Conservation (phyloP, 1,139 yeast species). For the Taphrina deformans region DNA sequence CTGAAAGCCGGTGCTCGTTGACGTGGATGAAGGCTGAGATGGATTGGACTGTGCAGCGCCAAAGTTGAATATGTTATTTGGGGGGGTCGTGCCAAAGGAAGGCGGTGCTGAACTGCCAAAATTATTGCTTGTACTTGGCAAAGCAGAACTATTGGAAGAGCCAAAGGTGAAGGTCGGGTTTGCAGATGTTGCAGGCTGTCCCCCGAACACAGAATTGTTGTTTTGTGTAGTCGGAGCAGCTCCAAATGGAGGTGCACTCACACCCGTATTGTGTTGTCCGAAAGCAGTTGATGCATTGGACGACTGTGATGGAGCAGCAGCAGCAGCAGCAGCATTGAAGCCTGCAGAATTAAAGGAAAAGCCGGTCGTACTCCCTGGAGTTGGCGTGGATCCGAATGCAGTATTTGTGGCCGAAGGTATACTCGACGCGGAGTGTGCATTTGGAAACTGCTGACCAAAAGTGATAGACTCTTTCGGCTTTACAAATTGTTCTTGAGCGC, state of each 20-base stretch:
- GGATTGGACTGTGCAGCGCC: not conserved
- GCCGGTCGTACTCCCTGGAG: not conserved
- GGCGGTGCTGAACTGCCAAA: not conserved
- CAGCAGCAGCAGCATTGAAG: not conserved
- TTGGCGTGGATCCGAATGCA: not conserved
- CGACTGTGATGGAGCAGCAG: not conserved
- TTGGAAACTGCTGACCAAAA: not conserved
- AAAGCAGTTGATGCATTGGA: not conserved
- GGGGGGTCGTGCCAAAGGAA: not conserved
- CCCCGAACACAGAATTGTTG: not conserved
- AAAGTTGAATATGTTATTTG: not conserved
- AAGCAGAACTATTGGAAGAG: not conserved
- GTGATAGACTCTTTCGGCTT: not conserved
- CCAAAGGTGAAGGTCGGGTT: slow-evolving; percentile 12
- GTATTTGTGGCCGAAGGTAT: not conserved
- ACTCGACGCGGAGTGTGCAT: not conserved
- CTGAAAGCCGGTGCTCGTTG: not conserved
- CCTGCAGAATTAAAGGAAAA: not conserved
- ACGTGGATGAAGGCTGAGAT: not conserved
- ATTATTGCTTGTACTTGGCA: not conserved
- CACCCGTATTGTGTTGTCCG: not conserved
- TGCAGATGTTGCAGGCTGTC: not conserved
- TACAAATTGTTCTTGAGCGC: not conserved
- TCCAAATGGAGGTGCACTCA: not conserved
- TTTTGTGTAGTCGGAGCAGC: not conserved